Base-by-base conservation (phyloP, 805 yeast species). In the Grigorovia humatica region DNA sequence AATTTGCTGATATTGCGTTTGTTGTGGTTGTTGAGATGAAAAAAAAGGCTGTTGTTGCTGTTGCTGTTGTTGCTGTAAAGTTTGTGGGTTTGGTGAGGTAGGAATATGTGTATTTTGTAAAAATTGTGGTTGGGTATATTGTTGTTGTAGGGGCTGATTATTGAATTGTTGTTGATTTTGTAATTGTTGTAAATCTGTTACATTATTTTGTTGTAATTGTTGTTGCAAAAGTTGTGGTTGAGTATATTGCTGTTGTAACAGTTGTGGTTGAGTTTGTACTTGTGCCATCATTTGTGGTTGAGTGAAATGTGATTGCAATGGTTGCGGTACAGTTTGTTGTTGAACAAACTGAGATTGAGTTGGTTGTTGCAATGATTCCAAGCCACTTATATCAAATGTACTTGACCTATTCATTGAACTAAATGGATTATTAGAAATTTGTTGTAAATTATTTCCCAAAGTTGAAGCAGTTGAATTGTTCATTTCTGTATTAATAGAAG, bases 1-100 rank as follows among this genome's bases (percentile, higher is more conserved):
- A 29, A 53, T 55, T 46, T 57, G 50, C 40, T 47, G 62, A 17
- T 55, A 58, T 40, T 56, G 63, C 46, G 50, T 40, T 19, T 47
- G 55, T 32, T 27, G 43, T 45, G 52, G 54, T 42, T 56, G 58
- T 44, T 52, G 51, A 13, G 49, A 46, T 35, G 27, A 23, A 23
- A 23, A 23, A 6, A 20, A 44, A 32, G 54, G 46, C 58, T 44
- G 52, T 40, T 30, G 47, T 29, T 55, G 46, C 57, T 38, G 43
- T 46, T 35, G 43, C 17, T 27, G 48, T 40, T 49, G 52, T 19
- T 43, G 47, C 11, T 18, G 18, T 17, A 15, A 23, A 20, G 44
- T 8, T 30, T 51, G 53, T 6, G 27, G 27, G 6, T 23, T 23
- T 23, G 27, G 27, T 23, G 27, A 23, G 3, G 27, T 23, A 23